Evolutionary conservation across 148 eudicot species (phyloP).

Genomic region (Chenopodium album): DNA sequence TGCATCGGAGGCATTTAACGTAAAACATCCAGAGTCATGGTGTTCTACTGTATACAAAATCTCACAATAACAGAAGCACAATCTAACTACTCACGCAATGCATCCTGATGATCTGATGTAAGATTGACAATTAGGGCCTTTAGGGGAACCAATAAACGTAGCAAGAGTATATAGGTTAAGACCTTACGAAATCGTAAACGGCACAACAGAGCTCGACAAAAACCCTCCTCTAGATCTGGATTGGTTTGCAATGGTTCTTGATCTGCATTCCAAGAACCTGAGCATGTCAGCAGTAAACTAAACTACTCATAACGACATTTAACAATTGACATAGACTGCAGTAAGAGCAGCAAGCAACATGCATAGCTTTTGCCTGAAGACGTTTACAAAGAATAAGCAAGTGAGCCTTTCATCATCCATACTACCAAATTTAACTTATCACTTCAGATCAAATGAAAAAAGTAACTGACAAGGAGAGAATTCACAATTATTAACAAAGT

Average conservation of each 20-base stretch:
- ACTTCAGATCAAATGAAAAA: neutral
- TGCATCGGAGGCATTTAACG: too few relatives aligned
- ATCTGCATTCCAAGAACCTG: conserved; percentile 51
- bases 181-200: conserved; percentile 99
- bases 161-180: conserved; percentile 44
- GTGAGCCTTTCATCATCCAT: neutral
- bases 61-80: neutral
- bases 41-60: neutral
- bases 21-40: neutral
- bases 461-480: too few relatives aligned
- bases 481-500: too few relatives aligned
- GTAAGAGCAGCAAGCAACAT: neutral
- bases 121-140: neutral
- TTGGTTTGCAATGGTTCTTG: conserved; percentile 77
- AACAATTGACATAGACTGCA: neutral
- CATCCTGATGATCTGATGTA: neutral
- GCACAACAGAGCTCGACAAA: conserved; percentile 82
- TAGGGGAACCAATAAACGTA: neutral
- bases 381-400: neutral
- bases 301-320: conserved; percentile 5
- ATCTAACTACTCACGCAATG: neutral
- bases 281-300: neutral
- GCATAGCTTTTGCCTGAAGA: neutral
- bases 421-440: neutral
- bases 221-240: conserved; percentile 84